These are phyloP conservation scores for Macrocybe gigantea DNA, from an alignment of 768 basidiomycete genomes.

Conservation along the genomic window DNA sequence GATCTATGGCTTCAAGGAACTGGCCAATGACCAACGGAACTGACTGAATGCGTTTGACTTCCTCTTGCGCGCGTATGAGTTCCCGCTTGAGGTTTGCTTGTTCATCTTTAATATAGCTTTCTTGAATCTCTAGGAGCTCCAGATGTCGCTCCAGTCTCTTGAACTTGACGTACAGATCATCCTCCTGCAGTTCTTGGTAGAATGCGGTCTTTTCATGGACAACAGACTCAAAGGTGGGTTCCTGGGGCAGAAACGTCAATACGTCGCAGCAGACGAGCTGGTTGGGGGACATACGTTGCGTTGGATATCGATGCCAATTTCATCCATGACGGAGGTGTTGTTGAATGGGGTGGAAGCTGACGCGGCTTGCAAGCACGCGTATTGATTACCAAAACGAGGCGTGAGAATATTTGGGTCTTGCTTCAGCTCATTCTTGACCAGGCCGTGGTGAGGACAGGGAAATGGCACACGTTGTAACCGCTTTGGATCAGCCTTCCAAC, in stretches of 20 bases:
- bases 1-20: constrained; percentile 98
- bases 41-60: constrained; percentile 98
- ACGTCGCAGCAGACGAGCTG: not conserved
- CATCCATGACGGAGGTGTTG: constrained; percentile 57
- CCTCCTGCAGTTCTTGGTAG: constrained; percentile 80
- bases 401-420: constrained; percentile 26
- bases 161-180: constrained; percentile 96
- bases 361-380: constrained; percentile 40
- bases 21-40: constrained; percentile 99
- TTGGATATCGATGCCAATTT: constrained; percentile 81
- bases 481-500: constrained; percentile 91
- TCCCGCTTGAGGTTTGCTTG: constrained; percentile 97
- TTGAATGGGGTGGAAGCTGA: constrained; percentile 27
- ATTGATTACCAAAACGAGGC: constrained; percentile 24
- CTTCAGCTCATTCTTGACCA: not conserved
- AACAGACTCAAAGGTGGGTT: constrained; percentile 85
- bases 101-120: constrained; percentile 98
- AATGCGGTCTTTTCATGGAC: constrained; percentile 86
- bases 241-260: constrained; percentile 38
- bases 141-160: constrained; percentile 93
- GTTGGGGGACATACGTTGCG: constrained; percentile 50
- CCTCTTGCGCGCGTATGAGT: constrained; percentile 97
- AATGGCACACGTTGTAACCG: constrained; percentile 82
- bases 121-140: constrained; percentile 90
- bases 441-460: constrained; percentile 9